Evolutionary conservation across 2,329 filamentous ascomycete genomes (phyloP).

Genomic region (Trichoderma oligosporum): DNA sequence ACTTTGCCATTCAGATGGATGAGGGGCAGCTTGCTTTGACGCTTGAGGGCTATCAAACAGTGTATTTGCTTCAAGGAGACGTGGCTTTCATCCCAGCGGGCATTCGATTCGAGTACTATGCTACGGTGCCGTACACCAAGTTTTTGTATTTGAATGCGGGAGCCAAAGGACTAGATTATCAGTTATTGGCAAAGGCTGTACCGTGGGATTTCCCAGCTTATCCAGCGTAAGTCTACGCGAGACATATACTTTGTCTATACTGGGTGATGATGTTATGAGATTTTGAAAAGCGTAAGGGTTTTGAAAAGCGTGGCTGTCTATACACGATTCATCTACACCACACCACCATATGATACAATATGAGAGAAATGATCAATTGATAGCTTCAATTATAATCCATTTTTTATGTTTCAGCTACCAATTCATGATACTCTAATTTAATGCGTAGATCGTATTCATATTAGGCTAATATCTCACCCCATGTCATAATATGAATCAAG

Average conservation of each 20-base stretch:
- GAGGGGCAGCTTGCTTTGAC: conserved; percentile 26
- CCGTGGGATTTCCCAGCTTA: conserved; percentile 25
- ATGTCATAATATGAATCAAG: no score
- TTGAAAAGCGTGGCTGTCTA: no score
- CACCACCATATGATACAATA: no score
- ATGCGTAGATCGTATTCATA: no score
- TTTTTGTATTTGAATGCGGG: conserved; percentile 29
- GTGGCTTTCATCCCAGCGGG: conserved; percentile 28
- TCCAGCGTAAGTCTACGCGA: conserved; percentile 7
- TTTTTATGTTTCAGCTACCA: no score
- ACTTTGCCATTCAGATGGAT: conserved; percentile 28
- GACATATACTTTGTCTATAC: neutral
- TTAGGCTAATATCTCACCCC: no score
- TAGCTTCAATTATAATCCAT: no score
- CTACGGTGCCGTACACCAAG: conserved; percentile 27
- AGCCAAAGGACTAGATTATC: conserved; percentile 25
- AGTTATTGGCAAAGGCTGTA: conserved; percentile 23
- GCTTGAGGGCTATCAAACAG: conserved; percentile 25
- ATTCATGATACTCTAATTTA: no score
- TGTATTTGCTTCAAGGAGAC: conserved; percentile 27
- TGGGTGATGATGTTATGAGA: neutral
- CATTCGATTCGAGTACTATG: conserved; percentile 25
- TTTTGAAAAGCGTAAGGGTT: no score
- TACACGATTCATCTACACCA: no score
- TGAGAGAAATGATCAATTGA: no score